These are phyloP conservation scores for Phytophthora capsici DNA, from an alignment of 352 stramenopile species.

Conservation along the genomic window DNA sequence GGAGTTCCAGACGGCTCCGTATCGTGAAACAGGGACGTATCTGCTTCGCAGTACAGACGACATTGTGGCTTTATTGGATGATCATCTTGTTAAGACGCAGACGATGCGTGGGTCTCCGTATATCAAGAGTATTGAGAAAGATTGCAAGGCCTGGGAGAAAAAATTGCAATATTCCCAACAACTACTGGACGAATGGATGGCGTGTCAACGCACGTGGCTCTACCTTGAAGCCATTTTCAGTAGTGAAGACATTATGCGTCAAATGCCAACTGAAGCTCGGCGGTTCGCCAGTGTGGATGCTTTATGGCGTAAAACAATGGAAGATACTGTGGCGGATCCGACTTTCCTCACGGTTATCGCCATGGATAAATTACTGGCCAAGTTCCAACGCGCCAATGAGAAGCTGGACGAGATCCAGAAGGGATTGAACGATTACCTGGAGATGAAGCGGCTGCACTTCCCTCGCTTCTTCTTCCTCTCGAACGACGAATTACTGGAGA, in stretches of 20 bases:
- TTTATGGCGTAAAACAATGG: slow-evolving; percentile 93
- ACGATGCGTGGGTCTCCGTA: slow-evolving; percentile 95
- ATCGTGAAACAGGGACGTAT: slow-evolving; percentile 94
- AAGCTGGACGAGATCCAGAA: slow-evolving; percentile 96
- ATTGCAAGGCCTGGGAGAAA: slow-evolving; percentile 91
- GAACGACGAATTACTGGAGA: slow-evolving; percentile 94
- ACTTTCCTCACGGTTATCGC: slow-evolving; percentile 91
- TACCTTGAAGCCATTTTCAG: slow-evolving; percentile 97
- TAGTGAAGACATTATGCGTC: slow-evolving; percentile 95
- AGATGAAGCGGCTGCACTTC: slow-evolving; percentile 94
- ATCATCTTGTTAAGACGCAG: slow-evolving; percentile 96
- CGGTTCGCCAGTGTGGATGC: slow-evolving; percentile 91
- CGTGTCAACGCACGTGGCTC: slow-evolving; percentile 94
- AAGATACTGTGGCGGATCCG: slow-evolving; percentile 87
- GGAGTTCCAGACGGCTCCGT: slow-evolving; percentile 93
- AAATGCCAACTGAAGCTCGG: slow-evolving; percentile 93
- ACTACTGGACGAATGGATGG: slow-evolving; percentile 95
- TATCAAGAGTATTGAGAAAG: slow-evolving; percentile 94
- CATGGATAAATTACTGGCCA: slow-evolving; percentile 91
- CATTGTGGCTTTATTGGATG: slow-evolving; percentile 92
- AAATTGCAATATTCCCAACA: slow-evolving; percentile 91
- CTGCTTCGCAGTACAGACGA: slow-evolving; percentile 89
- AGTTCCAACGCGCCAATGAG: slow-evolving; percentile 94
- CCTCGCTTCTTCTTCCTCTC: slow-evolving; percentile 96
- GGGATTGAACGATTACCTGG: slow-evolving; percentile 93